A percentile compares a stretch with the other conserved stretches of the same genome.
These are phyloP conservation scores for Hemisphaericaspora subhashii DNA, from an alignment of 1,139 yeast species.

Conservation along the genomic window DNA sequence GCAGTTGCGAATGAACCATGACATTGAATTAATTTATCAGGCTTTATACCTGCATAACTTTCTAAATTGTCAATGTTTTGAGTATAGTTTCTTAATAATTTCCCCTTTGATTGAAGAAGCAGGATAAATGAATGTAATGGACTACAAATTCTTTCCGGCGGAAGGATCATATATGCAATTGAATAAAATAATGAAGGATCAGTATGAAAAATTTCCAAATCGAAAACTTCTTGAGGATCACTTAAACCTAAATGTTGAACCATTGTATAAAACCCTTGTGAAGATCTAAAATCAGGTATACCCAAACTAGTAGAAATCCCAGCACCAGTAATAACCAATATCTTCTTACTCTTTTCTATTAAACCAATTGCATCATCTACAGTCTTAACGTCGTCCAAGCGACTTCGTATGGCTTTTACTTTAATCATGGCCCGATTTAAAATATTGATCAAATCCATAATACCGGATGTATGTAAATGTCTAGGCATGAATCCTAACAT, in stretches of 20 bases:
- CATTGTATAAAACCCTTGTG: constrained; percentile 79
- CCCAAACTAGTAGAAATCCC: constrained; percentile 94
- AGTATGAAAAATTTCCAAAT: constrained; percentile 65
- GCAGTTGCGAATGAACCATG: constrained; percentile 96
- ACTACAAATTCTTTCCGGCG: constrained; percentile 71
- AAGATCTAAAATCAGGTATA: constrained; percentile 92
- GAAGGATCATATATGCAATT: constrained; percentile 84
- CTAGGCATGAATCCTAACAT: constrained; percentile 55
- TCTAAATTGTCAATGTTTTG: constrained; percentile 95
- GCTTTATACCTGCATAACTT: constrained; percentile 72
- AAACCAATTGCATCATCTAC: constrained; percentile 60
- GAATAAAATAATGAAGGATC: constrained; percentile 86
- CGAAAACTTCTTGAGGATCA: constrained; percentile 96
- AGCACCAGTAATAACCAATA: constrained; percentile 89
- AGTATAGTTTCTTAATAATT: constrained; percentile 83
- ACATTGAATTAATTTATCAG: constrained; percentile 81
- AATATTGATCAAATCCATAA: constrained; percentile 50
- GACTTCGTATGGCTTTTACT: constrained; percentile 54
- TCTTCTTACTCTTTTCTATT: constrained; percentile 55
- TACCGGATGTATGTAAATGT: constrained; percentile 39
- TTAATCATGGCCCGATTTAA: constrained; percentile 62
- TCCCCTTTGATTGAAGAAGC: constrained; percentile 72
- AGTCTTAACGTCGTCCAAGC: constrained; percentile 52
- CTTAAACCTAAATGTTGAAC: constrained; percentile 69
- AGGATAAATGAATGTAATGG: constrained; percentile 87